phyloP scores from a whole-genome alignment of 768 basidiomycete genomes.

The Polyporus arcularius region DNA sequence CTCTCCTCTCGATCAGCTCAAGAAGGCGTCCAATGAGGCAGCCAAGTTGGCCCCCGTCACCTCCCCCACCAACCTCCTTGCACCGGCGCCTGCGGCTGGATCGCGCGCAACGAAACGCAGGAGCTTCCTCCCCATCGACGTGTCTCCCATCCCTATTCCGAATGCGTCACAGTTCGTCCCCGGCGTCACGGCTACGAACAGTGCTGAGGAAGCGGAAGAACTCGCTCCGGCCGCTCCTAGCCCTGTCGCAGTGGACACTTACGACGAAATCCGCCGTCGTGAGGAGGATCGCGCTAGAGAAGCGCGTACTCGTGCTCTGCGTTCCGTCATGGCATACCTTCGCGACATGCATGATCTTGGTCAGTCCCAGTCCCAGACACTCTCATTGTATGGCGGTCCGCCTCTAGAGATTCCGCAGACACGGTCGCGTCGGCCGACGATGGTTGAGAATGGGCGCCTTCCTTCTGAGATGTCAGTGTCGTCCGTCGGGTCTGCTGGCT shows the following conservation, averaged over 20 bases:
- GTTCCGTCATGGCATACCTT: slow-evolving; percentile 94
- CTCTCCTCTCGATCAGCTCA: slow-evolving; percentile 15
- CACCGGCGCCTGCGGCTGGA: slow-evolving; percentile 42
- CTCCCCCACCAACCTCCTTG: slow-evolving; percentile 36
- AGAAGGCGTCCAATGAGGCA: slow-evolving; percentile 25
- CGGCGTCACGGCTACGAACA: slow-evolving; percentile 45
- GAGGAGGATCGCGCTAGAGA: slow-evolving; percentile 76
- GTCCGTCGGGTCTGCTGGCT: slow-evolving; percentile 42
- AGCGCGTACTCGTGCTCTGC: slow-evolving; percentile 76
- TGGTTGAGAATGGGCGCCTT: slow-evolving; percentile 58
- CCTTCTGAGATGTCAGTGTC: slow-evolving; percentile 45
- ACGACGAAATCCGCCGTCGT: slow-evolving; percentile 54
- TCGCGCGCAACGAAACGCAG: slow-evolving; percentile 68
- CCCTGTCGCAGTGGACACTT: slow-evolving; percentile 39
- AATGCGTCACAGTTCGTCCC: slow-evolving; percentile 63
- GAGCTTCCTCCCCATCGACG: slow-evolving; percentile 88
- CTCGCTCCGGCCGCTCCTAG: slow-evolving; percentile 11
- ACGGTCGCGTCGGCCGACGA: slow-evolving; percentile 69
- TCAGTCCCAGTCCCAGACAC: slow-evolving; percentile 54
- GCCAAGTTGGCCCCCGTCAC: slow-evolving; percentile 19
- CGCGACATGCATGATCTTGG: slow-evolving; percentile 94
- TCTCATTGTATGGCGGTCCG: slow-evolving; percentile 59
- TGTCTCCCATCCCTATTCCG: slow-evolving; percentile 64
- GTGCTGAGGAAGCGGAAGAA: slow-evolving; percentile 36
- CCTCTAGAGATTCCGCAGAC: slow-evolving; percentile 42